Evolutionary conservation across 176 grass and related monocot genomes (phyloP).

Genomic region (Pontederia paniculata): DNA sequence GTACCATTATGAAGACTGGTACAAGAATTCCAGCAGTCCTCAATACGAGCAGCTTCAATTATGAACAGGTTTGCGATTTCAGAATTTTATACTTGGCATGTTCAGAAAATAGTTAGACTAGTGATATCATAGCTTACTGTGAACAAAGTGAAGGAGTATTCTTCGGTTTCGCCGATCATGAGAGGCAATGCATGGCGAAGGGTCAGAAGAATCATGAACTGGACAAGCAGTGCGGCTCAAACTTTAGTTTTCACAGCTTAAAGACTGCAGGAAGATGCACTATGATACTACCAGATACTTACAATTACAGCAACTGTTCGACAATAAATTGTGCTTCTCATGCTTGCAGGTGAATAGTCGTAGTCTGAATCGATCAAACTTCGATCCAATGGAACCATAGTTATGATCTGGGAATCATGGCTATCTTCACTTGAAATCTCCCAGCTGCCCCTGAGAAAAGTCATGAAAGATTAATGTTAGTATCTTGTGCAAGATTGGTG

Average conservation of each 20-base stretch:
- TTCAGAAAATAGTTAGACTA: not conserved
- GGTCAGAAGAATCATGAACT: constrained; percentile 49
- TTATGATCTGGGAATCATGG: constrained; percentile 25
- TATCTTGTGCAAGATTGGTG: not conserved
- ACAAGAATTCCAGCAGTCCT: constrained; percentile 43
- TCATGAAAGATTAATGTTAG: not conserved
- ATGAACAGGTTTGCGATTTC: not conserved
- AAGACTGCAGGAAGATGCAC: not conserved
- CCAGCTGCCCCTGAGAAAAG: constrained; percentile 22
- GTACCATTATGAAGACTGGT: constrained; percentile 42
- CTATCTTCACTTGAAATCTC: constrained; percentile 18
- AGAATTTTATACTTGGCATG: not conserved
- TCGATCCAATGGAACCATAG: constrained; percentile 17
- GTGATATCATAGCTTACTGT: constrained; percentile 28
- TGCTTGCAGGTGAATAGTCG: constrained; percentile 12
- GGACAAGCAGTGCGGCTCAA: not conserved
- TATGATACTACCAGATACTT: constrained; percentile 3
- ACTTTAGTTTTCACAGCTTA: not conserved
- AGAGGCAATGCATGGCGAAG: constrained; percentile 41
- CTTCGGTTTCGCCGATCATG: constrained; percentile 18
- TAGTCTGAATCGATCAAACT: constrained; percentile 14
- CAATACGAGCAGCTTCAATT: constrained; percentile 37
- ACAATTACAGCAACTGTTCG: constrained; percentile 44
- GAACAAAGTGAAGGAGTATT: constrained; percentile 29
- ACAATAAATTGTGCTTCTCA: constrained; percentile 32